These are phyloP conservation scores for Larix sibirica DNA, from an alignment of 83 land plant species.

Conservation along the genomic window DNA sequence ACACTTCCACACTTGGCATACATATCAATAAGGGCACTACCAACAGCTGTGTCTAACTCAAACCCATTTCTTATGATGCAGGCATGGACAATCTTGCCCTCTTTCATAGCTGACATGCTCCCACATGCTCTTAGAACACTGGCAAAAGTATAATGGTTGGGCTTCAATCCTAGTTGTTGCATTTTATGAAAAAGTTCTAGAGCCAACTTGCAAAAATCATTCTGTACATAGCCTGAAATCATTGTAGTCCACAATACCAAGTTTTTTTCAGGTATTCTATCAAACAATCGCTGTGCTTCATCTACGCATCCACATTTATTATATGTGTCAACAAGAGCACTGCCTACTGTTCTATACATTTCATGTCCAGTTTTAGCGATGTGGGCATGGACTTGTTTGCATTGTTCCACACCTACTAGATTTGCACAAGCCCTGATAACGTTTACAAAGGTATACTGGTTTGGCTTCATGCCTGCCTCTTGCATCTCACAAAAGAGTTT, in stretches of 20 bases:
- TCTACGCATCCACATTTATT: slow-evolving; percentile 28
- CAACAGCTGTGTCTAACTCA: slow-evolving; percentile 20
- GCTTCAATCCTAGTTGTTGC: slow-evolving; percentile 18
- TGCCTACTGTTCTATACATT: slow-evolving; percentile 3
- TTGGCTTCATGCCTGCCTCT: slow-evolving; percentile 4
- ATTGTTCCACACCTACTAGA: slow-evolving; percentile 13
- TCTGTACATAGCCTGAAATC: slow-evolving; percentile 20
- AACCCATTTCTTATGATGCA: slow-evolving; percentile 21
- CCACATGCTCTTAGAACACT: slow-evolving; percentile 57
- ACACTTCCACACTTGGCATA: too few relatives aligned
- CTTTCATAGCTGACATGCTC: slow-evolving; percentile 11
- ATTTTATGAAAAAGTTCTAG: slow-evolving; percentile 18
- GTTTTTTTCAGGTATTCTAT: background rate
- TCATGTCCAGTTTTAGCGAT: slow-evolving; percentile 27
- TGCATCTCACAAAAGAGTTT: slow-evolving; percentile 27
- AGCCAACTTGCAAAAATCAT: slow-evolving; percentile 14
- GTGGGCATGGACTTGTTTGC: slow-evolving; percentile 36
- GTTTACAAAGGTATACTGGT: slow-evolving; percentile 45
- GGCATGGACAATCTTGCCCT: slow-evolving; percentile 45
- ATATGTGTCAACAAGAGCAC: slow-evolving; percentile 51
- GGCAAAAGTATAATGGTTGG: slow-evolving; percentile 54
- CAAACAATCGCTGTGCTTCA: slow-evolving; percentile 1
- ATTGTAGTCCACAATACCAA: slow-evolving; percentile 29
- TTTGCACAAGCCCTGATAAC: slow-evolving; percentile 43
- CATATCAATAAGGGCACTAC: slow-evolving; percentile 20